phyloP scores from a whole-genome alignment of 2,329 filamentous ascomycete species.

The Hymenoscyphus occultus region DNA sequence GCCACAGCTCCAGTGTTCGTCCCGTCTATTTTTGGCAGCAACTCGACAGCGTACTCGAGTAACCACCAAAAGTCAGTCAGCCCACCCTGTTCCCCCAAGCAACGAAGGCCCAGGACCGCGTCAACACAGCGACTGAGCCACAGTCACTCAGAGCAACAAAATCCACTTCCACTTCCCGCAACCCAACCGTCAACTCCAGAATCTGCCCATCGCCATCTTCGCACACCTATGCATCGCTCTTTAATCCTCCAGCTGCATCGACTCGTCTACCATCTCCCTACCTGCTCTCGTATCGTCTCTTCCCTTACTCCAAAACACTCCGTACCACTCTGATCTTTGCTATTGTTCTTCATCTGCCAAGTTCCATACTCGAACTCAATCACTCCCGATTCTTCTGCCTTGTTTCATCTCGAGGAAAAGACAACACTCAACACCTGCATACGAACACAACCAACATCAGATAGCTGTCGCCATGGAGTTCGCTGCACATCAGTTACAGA shows the following conservation, averaged over 20 bases:
- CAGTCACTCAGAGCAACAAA: neutral
- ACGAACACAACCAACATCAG: conserved; percentile 9
- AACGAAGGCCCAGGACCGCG: neutral
- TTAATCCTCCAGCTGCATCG: neutral
- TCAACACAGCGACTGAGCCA: conserved; percentile 3
- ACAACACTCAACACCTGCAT: neutral
- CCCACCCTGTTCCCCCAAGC: neutral
- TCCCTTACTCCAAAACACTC: neutral
- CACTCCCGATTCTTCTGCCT: conserved; percentile 1
- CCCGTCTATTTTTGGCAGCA: neutral
- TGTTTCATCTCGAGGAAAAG: conserved; percentile 11
- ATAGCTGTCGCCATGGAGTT: conserved; percentile 30
- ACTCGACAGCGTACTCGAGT: no score
- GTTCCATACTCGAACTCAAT: conserved; percentile 1
- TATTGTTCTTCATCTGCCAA: conserved; percentile 1
- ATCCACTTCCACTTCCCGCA: conserved; percentile 3
- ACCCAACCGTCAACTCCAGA: neutral
- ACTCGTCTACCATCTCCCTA: neutral
- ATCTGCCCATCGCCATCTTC: neutral
- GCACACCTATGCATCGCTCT: neutral
- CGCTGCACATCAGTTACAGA: conserved; percentile 33
- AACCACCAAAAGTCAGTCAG: no score
- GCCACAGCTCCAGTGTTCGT: neutral
- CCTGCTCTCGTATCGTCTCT: neutral
- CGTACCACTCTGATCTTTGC: neutral